Percentiles rank a stretch among this genome's conserved stretches.
Evolutionary conservation across 495 filamentous ascomycete genomes (phyloP).

Genomic region (Aspergillus wentii): DNA sequence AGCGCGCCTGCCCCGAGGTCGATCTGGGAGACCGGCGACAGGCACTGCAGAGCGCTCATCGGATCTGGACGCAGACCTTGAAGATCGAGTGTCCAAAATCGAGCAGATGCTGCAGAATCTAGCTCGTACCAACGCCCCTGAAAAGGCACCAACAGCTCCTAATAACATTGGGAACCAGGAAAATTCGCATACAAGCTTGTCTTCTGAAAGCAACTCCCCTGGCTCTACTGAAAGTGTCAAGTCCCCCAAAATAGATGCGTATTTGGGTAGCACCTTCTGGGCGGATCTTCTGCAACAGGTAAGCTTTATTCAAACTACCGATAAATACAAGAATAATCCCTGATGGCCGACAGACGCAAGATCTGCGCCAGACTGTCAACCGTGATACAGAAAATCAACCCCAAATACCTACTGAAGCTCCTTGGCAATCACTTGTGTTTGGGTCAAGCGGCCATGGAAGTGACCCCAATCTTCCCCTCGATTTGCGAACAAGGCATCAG

Average conservation of each 20-base stretch:
- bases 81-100: background rate
- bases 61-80: background rate
- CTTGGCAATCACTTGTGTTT: background rate
- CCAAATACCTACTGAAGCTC: too few relatives aligned
- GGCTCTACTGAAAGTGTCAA: too few relatives aligned
- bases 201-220: too few relatives aligned
- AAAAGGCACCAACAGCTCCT: too few relatives aligned
- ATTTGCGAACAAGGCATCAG: constrained; percentile 41
- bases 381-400: too few relatives aligned
- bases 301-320: too few relatives aligned
- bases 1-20: constrained; percentile 33
- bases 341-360: background rate
- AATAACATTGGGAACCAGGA: too few relatives aligned
- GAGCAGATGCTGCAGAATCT: background rate
- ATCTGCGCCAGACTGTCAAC: background rate
- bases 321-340: too few relatives aligned
- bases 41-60: background rate
- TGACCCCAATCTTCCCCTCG: background rate
- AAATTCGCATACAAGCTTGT: too few relatives aligned
- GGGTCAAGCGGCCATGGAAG: background rate
- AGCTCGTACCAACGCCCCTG: background rate
- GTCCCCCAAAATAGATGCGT: too few relatives aligned
- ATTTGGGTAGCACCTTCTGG: too few relatives aligned
- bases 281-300: too few relatives aligned
- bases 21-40: constrained; percentile 27